A percentile compares a stretch with the other conserved stretches of the same genome.
Evolutionary conservation across 2,329 filamentous ascomycete genomes (phyloP).

Genomic region (Colletotrichum salicis): DNA sequence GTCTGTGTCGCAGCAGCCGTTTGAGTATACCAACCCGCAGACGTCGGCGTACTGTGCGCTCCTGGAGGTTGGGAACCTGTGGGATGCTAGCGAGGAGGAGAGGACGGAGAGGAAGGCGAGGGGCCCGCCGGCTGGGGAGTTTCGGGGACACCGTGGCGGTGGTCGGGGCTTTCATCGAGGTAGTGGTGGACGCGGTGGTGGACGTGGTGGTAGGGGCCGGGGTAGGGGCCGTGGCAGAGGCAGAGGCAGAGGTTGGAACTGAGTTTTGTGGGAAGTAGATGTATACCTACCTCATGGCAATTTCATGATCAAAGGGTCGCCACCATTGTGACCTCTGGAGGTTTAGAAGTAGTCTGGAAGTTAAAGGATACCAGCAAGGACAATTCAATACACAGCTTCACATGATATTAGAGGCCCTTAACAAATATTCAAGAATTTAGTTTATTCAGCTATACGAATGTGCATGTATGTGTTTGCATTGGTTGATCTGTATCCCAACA

Average conservation of each 20-base stretch:
- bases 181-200: conserved; percentile 46
- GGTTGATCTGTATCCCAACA: conserved; percentile 46
- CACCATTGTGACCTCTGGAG: not conserved
- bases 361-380: too few relatives aligned
- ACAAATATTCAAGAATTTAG: not conserved
- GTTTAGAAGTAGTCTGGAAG: too few relatives aligned
- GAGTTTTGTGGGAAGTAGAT: not conserved
- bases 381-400: too few relatives aligned
- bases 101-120: conserved; percentile 65
- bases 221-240: conserved; percentile 47
- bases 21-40: conserved; percentile 88
- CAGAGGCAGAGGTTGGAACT: conserved; percentile 37
- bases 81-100: conserved; percentile 78
- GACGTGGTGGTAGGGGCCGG: conserved; percentile 49
- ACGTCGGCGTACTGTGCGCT: conserved; percentile 84
- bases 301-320: not conserved
- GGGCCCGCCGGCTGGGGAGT: conserved; percentile 61
- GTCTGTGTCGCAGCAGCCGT: conserved; percentile 70
- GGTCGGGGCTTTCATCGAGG: conserved; percentile 47
- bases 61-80: conserved; percentile 80
- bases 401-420: too few relatives aligned
- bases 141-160: conserved; percentile 45
- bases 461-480: conserved; percentile 42
- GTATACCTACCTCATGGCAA: not conserved
- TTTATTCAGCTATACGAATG: not conserved